phyloP scores from a whole-genome alignment of 495 filamentous ascomycete species.

The Achaetomiella virescens region DNA sequence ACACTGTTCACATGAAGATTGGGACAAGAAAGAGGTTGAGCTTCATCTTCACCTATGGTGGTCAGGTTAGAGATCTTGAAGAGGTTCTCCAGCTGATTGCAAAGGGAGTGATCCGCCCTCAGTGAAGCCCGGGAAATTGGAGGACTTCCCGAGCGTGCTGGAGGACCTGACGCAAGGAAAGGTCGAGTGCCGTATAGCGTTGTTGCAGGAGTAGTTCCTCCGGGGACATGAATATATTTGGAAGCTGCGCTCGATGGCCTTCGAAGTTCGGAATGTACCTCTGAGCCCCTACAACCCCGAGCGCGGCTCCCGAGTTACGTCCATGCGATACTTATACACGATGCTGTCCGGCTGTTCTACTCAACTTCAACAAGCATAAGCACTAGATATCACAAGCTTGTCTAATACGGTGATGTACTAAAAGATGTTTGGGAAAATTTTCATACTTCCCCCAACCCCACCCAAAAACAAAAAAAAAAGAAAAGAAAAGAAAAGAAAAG shows the following conservation, averaged over 20 bases:
- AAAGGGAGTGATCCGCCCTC: constrained; percentile 20
- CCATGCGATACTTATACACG: too few relatives aligned
- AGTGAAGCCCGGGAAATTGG: constrained; percentile 15
- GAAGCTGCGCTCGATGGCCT: too few relatives aligned
- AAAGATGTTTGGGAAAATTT: background rate
- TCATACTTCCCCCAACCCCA: background rate
- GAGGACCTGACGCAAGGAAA: constrained; percentile 12
- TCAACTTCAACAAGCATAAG: too few relatives aligned
- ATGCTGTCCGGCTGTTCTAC: too few relatives aligned
- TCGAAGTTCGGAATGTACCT: too few relatives aligned
- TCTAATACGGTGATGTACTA: too few relatives aligned
- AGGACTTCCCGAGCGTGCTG: constrained; percentile 18
- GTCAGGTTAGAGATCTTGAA: constrained; percentile 10
- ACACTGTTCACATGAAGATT: constrained; percentile 22
- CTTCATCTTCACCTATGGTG: constrained; percentile 16
- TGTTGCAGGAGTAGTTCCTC: constrained; percentile 15
- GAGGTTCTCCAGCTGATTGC: constrained; percentile 15
- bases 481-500: too few relatives aligned
- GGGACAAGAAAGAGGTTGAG: constrained; percentile 16
- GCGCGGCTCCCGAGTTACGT: too few relatives aligned
- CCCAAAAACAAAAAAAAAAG: too few relatives aligned
- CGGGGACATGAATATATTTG: too few relatives aligned
- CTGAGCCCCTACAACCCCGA: too few relatives aligned
- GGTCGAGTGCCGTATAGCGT: constrained; percentile 14
- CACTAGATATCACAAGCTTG: too few relatives aligned